These are phyloP conservation scores for Aurantiochytrium sp. DNA, from an alignment of 108 stramenopile species.

Conservation along the genomic window DNA sequence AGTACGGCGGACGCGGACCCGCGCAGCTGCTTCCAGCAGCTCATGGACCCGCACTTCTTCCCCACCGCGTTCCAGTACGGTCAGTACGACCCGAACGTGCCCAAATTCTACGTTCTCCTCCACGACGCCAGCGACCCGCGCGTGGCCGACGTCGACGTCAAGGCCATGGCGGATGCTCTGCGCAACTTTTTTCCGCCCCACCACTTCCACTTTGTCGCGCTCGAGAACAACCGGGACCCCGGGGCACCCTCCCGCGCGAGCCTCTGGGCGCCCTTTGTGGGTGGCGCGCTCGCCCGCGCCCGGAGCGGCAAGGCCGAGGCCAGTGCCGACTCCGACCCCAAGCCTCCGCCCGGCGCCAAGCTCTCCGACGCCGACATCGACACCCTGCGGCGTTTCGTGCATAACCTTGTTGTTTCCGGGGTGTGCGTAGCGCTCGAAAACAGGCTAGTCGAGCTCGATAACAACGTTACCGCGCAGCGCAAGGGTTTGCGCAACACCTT, in stretches of 20 bases:
- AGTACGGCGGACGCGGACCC: not conserved
- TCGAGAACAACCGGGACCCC: not conserved
- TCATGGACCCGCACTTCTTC: not conserved
- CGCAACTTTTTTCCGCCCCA: not conserved
- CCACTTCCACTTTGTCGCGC: not conserved
- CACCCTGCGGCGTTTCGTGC: not conserved
- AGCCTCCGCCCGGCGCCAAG: not conserved
- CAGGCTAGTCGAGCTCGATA: not conserved
- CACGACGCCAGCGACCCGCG: not conserved
- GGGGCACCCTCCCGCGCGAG: not conserved
- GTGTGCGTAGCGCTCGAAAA: not conserved
- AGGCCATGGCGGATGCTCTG: not conserved
- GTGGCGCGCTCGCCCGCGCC: not conserved
- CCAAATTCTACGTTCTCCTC: not conserved
- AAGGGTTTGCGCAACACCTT: slow-evolving; percentile 1
- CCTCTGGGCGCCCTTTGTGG: not conserved
- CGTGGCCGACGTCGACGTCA: not conserved
- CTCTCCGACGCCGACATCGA: not conserved
- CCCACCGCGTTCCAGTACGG: not conserved
- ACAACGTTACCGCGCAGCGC: not conserved
- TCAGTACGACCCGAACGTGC: not conserved
- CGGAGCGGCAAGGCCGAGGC: too few species aligned
- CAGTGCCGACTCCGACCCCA: too few species aligned
- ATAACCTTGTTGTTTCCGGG: not conserved
- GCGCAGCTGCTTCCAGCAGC: not conserved